Evolutionary conservation across 768 basidiomycete genomes (phyloP), one percentile per base, ranked within the genome.

Genomic region (Cyclocybe aegerita): DNA sequence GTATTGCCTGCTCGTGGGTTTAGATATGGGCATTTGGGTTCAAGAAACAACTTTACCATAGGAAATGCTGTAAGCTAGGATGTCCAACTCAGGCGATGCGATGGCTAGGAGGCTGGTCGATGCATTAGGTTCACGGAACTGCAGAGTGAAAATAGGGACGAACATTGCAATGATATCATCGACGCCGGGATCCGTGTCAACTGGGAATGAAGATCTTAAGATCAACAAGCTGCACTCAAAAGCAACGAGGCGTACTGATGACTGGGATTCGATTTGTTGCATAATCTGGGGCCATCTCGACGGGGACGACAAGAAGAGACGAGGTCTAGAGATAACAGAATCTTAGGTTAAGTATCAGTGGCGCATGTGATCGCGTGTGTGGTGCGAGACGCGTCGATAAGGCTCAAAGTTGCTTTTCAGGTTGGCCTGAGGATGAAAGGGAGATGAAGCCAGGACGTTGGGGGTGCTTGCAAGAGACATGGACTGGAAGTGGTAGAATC

Each of bases 171-270:
- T 57, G 17, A 77, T 72, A 64, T 94, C 92, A 61, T 94, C 92
- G 3, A 92, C 85, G 32, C 92, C 92, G 6, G 91, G 89, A 62
- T 94, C 91, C 23, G 89, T 89, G 58, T 92, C 90, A 60, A 91
- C 88, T 91, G 59, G 34, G 32, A 37, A 46, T 23, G 32, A 32
- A 9, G 36, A 35, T 33, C 49, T 16, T 8, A 14, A 4, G 7
- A 35, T 33, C 49, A 11, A 43, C 10, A 9, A 30, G 15, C 7
- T 29, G 14, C 9, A n/a, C 43, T 16, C 23, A 39, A 43, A 14
- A 35, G 32, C 15, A 7, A 37, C 17, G 41, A 15, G 14, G 11
- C 83, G 69, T 57, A 88, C 88, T 89, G 56, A 90, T 88, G 39
- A 88, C 83, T 7, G 84, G 82, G 3, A 72, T 80, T 81, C 85